Evolutionary conservation across 75 land plant genomes (phyloP).

Genomic region (Cupressus sempervirens): DNA sequence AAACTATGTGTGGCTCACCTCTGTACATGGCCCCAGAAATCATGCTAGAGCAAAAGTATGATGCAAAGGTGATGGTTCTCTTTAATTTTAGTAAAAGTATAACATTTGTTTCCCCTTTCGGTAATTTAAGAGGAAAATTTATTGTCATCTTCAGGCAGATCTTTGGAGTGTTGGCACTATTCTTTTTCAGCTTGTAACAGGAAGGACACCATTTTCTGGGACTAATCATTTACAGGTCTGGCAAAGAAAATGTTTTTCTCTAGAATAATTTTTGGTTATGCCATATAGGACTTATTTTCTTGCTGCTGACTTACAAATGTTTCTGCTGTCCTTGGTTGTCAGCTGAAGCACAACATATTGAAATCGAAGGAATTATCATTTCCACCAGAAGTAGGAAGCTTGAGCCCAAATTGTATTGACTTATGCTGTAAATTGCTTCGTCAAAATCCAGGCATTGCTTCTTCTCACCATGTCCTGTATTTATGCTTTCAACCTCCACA

Average conservation of each 20-base stretch:
- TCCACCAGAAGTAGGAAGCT: slow-evolving; percentile 44
- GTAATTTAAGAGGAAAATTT: neutral
- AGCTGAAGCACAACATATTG: slow-evolving; percentile 89
- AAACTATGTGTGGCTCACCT: slow-evolving; percentile 98
- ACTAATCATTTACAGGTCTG: slow-evolving; percentile 76
- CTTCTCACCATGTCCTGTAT: neutral
- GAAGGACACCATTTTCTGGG: slow-evolving; percentile 87
- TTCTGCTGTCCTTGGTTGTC: slow-evolving; percentile 13
- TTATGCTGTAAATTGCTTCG: slow-evolving; percentile 82
- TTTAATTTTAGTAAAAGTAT: neutral
- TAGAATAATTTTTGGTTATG: neutral
- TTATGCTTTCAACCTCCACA: neutral
- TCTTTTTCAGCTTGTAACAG: slow-evolving; percentile 86
- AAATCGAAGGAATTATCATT: slow-evolving; percentile 74
- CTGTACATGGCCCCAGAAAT: slow-evolving; percentile 99
- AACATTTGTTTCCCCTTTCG: neutral
- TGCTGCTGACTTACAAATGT: neutral
- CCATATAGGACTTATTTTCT: neutral
- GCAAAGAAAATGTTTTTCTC: neutral
- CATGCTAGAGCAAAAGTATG: slow-evolving; percentile 88
- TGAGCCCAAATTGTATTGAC: slow-evolving; percentile 76
- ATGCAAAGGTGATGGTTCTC: slow-evolving; percentile 76
- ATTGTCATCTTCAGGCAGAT: slow-evolving; percentile 74
- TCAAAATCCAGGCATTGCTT: slow-evolving; percentile 75
- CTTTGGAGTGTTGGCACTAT: slow-evolving; percentile 99